A percentile compares a stretch with the other conserved stretches of the same genome.
Evolutionary conservation across 352 stramenopile species (phyloP).

Genomic region (Thalassiosira mediterranea): DNA sequence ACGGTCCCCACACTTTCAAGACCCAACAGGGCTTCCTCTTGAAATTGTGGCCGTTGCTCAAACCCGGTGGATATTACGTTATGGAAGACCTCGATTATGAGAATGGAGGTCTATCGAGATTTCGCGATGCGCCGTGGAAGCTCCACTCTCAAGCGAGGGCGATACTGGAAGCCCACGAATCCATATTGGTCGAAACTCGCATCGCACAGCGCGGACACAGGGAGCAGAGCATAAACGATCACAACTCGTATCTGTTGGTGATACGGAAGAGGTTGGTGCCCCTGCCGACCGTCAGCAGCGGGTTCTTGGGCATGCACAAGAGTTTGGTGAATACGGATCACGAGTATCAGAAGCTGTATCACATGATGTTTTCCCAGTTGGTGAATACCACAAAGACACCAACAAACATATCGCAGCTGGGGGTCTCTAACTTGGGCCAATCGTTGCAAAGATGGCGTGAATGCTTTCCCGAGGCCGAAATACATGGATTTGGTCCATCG

Average conservation of each 20-base stretch:
- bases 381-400: constrained; percentile 8
- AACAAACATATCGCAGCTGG: constrained; percentile 37
- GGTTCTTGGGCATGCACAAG: too few relatives aligned
- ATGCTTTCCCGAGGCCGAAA: constrained; percentile 40
- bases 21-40: constrained; percentile 23
- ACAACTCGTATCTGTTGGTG: constrained; percentile 35
- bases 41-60: constrained; percentile 30
- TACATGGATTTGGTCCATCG: constrained; percentile 46
- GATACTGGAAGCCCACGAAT: constrained; percentile 29
- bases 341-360: constrained; percentile 32
- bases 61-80: constrained; percentile 32
- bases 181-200: constrained; percentile 28
- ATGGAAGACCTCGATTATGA: constrained; percentile 45
- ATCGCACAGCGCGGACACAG: constrained; percentile 28
- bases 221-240: constrained; percentile 9
- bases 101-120: constrained; percentile 10
- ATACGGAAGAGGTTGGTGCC: constrained; percentile 22
- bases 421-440: constrained; percentile 26
- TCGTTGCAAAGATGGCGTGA: constrained; percentile 29
- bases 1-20: constrained; percentile 20
- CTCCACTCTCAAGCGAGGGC: constrained; percentile 4
- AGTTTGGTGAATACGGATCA: too few relatives aligned
- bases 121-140: constrained; percentile 24
- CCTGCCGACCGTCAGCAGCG: too few relatives aligned
- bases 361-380: constrained; percentile 34